Evolutionary conservation across 352 stramenopile genomes (phyloP), one percentile per base, ranked within the genome.

Genomic region (Phytophthora europaea): DNA sequence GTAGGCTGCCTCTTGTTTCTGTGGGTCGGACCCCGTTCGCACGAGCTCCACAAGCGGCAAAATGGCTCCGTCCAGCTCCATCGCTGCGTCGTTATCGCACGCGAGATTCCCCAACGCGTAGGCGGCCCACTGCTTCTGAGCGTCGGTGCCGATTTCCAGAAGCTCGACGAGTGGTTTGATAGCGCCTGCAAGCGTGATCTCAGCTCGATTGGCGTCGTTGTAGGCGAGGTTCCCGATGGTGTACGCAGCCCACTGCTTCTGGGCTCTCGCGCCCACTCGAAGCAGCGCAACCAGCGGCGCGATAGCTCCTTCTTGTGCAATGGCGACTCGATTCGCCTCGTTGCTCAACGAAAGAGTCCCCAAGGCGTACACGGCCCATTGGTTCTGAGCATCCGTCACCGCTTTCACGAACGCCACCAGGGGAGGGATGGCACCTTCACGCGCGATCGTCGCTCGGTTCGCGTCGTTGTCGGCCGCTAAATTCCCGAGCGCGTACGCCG

Each of bases 1-100:
- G 18, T 66, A 72, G 0, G 68, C 61, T 3, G 73, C 73, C 4
- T 76, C 58, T 48, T 79, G 51, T 40, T 74, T 79, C 26, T 76
- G 62, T 0, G 34, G 18, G 7, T 73, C 61, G 0, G 62, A 73
- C 1, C 73, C 73, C 5, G 31, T 47, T 13, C 51, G 51, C 7
- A 79, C 34, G 4, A 79, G 53, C n/a, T 69, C 55, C 18, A 76
- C 58, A 1, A 79, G 52, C 31, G 61, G 62, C 16, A 75, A 18
- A 23, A 77, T 77, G 15, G 58, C 65, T 6, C 61, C 34, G 23
- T 70, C 65, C 18, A 76, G 43, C 26, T 72, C 63, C 3, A 47
- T 34, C 8, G 43, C 51, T 4, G 18, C 50, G 2, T 77, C 70
- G 28, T 63, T 70, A 47, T 62, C 65, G 12, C 57, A 73, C 10